Base-by-base conservation (phyloP, 208 protist species). In the Phytomonas sp. region DNA sequence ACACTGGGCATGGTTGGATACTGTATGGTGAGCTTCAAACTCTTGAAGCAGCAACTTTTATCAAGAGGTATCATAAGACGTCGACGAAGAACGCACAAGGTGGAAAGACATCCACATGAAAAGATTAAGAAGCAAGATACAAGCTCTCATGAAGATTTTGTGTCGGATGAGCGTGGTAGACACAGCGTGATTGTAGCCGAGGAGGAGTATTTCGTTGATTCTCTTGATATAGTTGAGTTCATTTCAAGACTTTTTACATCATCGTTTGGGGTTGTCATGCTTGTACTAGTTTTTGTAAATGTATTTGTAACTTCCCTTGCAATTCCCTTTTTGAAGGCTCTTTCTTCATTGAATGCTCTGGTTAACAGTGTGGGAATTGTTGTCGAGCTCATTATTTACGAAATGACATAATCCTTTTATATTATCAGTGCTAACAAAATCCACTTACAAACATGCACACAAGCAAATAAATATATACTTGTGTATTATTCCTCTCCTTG, bases 341-440 rank as follows among this genome's bases (percentile, higher is more conserved):
- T 95, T 26, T 91, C 91, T 66, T 82, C 83, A 61, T 75, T 95
- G 13, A 95, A 95, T 67, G 89, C 89, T 5, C 69, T 95, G 6
- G 87, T 92, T 30, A 92, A 85, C 62, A 85, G 82, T 13, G 72
- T 88, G 4, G 89, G 89, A 33, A 95, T 95, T 68, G 69, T 91
- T 43, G 78, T 95, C 26, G 89, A 95, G 67, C 69, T 91, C 33
- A 85, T 92, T 62, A 84, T 95, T 56, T 95, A 95, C 64, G 89
- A 95, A 28, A 68, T 91, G 29, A 81, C 78, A 20, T 89, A 40
- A 65, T 60, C 6, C 6, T 20, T 20, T 46, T 46, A n/a, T 65
- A 20, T 17, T 65, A n/a, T 40, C 20, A 56, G 6, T 7, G 23
- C 4, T 65, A 60, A 56, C 1, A 60, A 60, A 60, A 65, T 46